Evolutionary conservation across 1,284 basidiomycete species (phyloP).

Genomic region (Ceratobasidium sp.): DNA sequence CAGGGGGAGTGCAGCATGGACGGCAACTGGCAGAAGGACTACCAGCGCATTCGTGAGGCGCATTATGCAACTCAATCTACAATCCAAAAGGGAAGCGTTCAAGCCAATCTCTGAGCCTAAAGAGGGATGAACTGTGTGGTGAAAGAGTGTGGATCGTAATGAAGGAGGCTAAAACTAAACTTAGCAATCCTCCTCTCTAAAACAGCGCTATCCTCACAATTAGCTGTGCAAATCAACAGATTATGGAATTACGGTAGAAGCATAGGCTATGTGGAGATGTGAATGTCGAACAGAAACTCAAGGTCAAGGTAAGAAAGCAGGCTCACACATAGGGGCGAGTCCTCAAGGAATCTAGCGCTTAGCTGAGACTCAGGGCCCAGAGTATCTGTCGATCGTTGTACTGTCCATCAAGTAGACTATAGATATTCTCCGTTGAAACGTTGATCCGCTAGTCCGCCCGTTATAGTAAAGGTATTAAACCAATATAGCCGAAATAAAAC

Average conservation of each 20-base stretch:
- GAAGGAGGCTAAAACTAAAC: not conserved
- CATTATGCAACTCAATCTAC: not conserved
- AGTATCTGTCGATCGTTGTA: not conserved
- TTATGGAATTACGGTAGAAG: not conserved
- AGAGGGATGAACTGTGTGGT: conserved; percentile 35
- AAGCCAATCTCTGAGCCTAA: not conserved
- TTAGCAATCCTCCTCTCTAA: not conserved
- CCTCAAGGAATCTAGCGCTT: not conserved
- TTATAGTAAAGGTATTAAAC: too few relatives aligned
- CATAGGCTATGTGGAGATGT: not conserved
- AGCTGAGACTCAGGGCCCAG: not conserved
- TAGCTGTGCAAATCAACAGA: not conserved
- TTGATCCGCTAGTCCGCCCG: too few relatives aligned
- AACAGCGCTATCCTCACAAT: not conserved
- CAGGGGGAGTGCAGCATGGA: conserved; percentile 40
- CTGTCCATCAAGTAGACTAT: not conserved
- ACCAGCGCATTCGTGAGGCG: not conserved
- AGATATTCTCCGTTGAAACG: not conserved
- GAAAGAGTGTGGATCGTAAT: conserved; percentile 29
- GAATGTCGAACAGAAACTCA: conserved; percentile 2
- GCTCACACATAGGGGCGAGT: not conserved
- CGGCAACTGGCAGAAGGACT: conserved; percentile 13
- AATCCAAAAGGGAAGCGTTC: not conserved
- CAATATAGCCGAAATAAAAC: too few relatives aligned
- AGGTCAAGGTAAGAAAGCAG: not conserved